These are phyloP conservation scores for Telfairia occidentalis DNA, from an alignment of 331 rosid species.

Conservation along the genomic window DNA sequence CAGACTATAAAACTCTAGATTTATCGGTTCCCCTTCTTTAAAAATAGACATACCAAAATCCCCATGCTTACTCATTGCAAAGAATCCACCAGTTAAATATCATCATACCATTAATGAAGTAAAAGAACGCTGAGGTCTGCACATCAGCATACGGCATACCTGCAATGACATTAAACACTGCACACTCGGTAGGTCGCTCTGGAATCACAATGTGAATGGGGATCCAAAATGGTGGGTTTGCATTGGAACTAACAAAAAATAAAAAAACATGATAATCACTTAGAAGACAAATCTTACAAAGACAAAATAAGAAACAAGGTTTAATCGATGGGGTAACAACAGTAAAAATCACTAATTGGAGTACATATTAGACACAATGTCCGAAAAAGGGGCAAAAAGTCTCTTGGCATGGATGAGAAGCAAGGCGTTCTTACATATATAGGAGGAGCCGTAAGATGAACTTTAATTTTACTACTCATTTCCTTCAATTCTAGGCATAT, in stretches of 20 bases:
- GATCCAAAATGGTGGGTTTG: constrained; percentile 86
- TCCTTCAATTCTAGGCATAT: not conserved
- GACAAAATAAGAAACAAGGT: not conserved
- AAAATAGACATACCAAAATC: not conserved
- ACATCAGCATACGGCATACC: constrained; percentile 32
- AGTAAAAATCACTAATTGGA: not conserved
- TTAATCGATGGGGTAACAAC: not conserved
- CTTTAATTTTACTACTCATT: not conserved
- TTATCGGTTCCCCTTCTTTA: not conserved
- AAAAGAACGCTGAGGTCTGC: not conserved
- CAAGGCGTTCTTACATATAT: not conserved
- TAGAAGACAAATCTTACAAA: not conserved
- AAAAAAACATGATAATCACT: not conserved
- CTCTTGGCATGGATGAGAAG: not conserved
- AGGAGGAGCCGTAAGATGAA: not conserved
- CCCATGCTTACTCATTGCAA: not conserved
- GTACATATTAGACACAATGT: not conserved
- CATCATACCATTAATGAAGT: not conserved
- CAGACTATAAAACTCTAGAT: not conserved
- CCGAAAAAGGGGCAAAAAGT: not conserved
- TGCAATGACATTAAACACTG: constrained; percentile 74
- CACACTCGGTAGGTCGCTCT: constrained; percentile 91
- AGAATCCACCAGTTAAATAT: not conserved
- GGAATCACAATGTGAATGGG: constrained; percentile 88
- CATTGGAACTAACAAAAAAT: constrained; percentile 45